These are phyloP conservation scores for Calonectria honghensis DNA, from an alignment of 2,329 filamentous ascomycete species.

Conservation along the genomic window DNA sequence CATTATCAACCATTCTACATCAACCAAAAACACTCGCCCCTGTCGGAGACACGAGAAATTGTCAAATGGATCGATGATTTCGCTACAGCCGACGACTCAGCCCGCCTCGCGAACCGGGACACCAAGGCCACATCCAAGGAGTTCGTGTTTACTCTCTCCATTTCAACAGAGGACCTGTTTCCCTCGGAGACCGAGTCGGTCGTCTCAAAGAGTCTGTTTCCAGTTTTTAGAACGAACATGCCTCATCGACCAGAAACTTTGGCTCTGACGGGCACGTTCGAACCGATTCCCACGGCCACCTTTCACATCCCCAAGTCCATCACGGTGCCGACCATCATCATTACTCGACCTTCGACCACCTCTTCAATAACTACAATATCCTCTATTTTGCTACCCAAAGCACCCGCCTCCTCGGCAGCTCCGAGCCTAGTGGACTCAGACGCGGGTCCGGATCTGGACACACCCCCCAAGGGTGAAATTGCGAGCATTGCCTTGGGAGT, in stretches of 20 bases:
- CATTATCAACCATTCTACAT: no score
- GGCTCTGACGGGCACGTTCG: background rate
- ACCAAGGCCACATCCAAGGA: background rate
- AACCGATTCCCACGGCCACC: background rate
- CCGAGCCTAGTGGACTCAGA: background rate
- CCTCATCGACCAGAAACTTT: background rate
- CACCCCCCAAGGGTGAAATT: background rate
- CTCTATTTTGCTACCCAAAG: background rate
- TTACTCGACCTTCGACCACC: background rate
- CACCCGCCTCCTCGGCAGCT: background rate
- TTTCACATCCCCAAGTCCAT: background rate
- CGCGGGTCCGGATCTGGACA: background rate
- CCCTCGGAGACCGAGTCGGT: background rate
- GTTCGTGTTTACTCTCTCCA: background rate
- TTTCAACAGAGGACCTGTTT: background rate
- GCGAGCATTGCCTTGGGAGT: background rate
- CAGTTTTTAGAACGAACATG: background rate
- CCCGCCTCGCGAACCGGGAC: background rate
- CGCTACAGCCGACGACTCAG: background rate
- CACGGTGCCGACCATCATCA: background rate
- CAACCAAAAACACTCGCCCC: background rate
- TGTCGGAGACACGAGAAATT: background rate
- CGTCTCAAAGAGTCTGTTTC: background rate
- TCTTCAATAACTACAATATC: background rate
- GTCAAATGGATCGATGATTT: background rate